Evolutionary conservation across 164 flowering plant genomes (phyloP), one percentile per base, ranked within the genome.

Genomic region (Chloranthus sessilifolius): DNA sequence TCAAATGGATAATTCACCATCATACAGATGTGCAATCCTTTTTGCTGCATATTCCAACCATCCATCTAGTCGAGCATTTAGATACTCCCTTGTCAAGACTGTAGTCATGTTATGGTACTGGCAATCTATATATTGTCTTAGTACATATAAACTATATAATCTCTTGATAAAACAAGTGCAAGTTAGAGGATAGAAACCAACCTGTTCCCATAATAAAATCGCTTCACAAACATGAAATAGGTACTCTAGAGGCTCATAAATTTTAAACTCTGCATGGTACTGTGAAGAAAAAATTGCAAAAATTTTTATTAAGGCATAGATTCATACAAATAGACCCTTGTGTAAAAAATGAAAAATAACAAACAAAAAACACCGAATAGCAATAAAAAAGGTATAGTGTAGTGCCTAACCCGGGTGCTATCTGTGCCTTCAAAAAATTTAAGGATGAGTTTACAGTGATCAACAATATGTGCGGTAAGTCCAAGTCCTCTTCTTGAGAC

Each of bases 31-130:
- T 24, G 99, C 97, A 49, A 94, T 94, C 71, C 99, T 80, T 65
- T 84, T 74, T 45, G 99, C 86, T 14, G 97, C 97, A 79, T 94
- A 89, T 0, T 81, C 90, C 36, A 84, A 65, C 96, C 99, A 94
- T 33, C 99, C 99, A 73, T 89, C 86, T 15, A 96, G 99, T 30
- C 99, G 87, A 16, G 72, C 80, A 74, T 89, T 96, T 3, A 94
- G 71, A 72, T 94, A 94, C 49, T 94, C 96, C 71, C 99, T 85
- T 27, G 99, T 89, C 74, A 94, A 71, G 40, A 89, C 86, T 41
- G 99, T 88, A 21, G 97, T 94, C 90, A 89, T 89, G 77, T 94
- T 94, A 45, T 96, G 97, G 49, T 94, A 89, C 99, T 94, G 88
- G 47, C 76, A 79, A n/a, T n/a, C 25, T 38, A 43, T 26, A 55